Base-by-base conservation (phyloP, 2,329 filamentous ascomycete genomes). In the Orbilia blumenaviensis region DNA sequence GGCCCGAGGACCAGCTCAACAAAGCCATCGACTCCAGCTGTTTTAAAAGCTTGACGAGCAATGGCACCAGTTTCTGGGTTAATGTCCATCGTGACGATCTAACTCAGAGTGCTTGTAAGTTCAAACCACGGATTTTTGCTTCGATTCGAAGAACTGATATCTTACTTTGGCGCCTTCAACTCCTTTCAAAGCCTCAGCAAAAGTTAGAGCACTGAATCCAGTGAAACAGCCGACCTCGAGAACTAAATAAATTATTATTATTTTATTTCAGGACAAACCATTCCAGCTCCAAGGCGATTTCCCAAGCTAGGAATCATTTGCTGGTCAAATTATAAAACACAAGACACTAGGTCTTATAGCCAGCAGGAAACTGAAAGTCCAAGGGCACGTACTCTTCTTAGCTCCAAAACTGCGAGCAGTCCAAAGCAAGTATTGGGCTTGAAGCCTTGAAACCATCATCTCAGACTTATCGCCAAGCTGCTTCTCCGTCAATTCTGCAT, bases 161-260 rank as follows among this genome's bases (percentile, higher is more conserved):
- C 10, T 48, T 69, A 80, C 79, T 50, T 78, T 77, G 18, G 78
- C 79, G 1, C 72, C 79, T 9, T 77, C 76, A 7, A 78, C 34
- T 16, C 50, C 79, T 58, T 80, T 80, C 14, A 82, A 78, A n/a
- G 80, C 79, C 61, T 82, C 81, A 41, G 80, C 81, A 79, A 80
- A 82, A 0, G 81, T 80, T 10, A 83, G 72, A 10, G 81, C 81
- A 2, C 81, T 82, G 74, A 82, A 83, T 2, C 82, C 81, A 3
- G 80, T 82, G 67, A 81, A 83, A 63, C 79, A 81, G 2, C 82
- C 81, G 34, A 83, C 80, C 58, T 83, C 82, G 9, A 83, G 81
- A 21, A 83, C 81, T 82, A 34, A 36, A 25, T 23, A 44, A n/a
- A 42, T 16, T 42, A 34, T n/a, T 44, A 9, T 34, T n/a, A n/a